Evolutionary conservation across 768 basidiomycete species (phyloP).

Genomic region (Cyclocybe cylindracea): DNA sequence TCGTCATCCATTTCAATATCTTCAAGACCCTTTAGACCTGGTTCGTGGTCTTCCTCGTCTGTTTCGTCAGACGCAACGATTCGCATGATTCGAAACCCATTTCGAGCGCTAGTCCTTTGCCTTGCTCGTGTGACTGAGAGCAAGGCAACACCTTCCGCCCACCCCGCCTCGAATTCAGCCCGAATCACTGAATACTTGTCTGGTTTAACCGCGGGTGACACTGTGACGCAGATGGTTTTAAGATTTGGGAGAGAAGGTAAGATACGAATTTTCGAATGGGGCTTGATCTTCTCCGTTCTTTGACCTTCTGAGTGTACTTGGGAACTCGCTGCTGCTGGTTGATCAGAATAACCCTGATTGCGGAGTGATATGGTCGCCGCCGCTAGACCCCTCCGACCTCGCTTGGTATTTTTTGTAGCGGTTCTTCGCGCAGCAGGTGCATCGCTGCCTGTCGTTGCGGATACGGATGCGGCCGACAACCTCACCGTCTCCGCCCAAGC

Average conservation of each 20-base stretch:
- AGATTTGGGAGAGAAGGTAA: constrained; percentile 57
- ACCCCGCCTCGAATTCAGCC: constrained; percentile 59
- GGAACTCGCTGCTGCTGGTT: too few relatives aligned
- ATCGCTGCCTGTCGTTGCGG: constrained; percentile 4
- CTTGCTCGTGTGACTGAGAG: constrained; percentile 52
- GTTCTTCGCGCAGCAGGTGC: constrained; percentile 9
- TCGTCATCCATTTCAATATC: constrained; percentile 31
- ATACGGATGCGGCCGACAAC: not conserved
- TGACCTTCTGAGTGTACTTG: not conserved
- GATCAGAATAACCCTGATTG: constrained; percentile 11
- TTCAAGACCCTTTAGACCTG: constrained; percentile 36
- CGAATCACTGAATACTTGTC: constrained; percentile 41
- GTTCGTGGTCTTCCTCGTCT: constrained; percentile 24
- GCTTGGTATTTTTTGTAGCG: constrained; percentile 22
- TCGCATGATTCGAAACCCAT: constrained; percentile 45
- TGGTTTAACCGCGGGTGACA: constrained; percentile 26
- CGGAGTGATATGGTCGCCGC: constrained; percentile 65
- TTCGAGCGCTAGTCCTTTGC: constrained; percentile 45
- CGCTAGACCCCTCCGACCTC: constrained; percentile 64
- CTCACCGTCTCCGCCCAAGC: constrained; percentile 44
- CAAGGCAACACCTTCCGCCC: constrained; percentile 58
- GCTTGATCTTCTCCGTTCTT: not conserved
- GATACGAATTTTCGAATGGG: constrained; percentile 48
- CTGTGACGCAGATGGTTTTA: constrained; percentile 47
- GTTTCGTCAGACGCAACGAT: constrained; percentile 22